phyloP scores from a whole-genome alignment of 2,329 filamentous ascomycete species.

The Beauveria asiatica region DNA sequence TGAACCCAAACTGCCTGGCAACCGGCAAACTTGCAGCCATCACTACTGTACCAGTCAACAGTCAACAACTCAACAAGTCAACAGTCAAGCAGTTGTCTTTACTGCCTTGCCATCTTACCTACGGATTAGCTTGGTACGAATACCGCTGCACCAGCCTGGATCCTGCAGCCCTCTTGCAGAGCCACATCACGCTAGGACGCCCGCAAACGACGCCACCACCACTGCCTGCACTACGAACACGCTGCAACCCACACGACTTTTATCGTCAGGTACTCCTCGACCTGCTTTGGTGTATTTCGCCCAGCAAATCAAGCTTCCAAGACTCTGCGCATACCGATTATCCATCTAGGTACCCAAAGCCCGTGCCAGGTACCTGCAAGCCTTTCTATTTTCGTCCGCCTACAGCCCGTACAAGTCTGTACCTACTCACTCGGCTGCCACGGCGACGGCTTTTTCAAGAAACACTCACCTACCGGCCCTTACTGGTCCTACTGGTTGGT shows the following conservation, averaged over 20 bases:
- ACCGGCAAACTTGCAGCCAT: neutral
- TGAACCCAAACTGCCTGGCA: neutral
- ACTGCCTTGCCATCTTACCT: neutral
- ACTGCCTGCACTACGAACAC: neutral
- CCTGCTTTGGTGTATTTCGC: too few species aligned
- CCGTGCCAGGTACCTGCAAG: neutral
- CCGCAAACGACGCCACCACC: constrained; percentile 8
- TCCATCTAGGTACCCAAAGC: too few species aligned
- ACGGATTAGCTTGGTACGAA: neutral
- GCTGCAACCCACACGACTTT: neutral
- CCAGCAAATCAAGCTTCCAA: too few species aligned
- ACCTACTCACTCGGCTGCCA: neutral
- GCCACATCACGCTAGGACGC: neutral
- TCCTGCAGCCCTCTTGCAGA: constrained; percentile 1
- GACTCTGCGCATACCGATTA: too few species aligned
- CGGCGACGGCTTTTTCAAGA: neutral
- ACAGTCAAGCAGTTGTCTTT: neutral
- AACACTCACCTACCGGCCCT: too few species aligned
- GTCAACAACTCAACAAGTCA: neutral
- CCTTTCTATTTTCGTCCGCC: neutral
- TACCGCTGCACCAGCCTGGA: neutral
- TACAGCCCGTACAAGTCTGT: neutral
- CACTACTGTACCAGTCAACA: neutral
- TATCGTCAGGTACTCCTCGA: neutral
- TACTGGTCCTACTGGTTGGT: too few species aligned